Conservation (phyloP, 805 yeast species). For the Metschnikowia shivogae region DNA sequence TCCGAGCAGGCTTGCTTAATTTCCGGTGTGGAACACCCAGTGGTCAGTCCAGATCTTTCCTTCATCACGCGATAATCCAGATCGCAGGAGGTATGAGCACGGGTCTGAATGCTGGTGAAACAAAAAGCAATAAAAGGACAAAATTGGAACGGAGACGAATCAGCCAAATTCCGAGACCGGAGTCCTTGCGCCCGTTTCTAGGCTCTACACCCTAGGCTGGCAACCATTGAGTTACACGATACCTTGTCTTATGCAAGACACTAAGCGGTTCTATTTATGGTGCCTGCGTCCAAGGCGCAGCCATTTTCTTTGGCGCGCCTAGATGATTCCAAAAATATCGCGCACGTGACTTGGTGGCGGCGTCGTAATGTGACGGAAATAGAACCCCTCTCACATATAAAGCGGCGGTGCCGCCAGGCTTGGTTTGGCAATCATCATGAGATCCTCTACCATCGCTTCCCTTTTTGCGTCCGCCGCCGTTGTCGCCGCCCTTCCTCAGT, state of each 20-base stretch:
- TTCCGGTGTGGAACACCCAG: too few relatives aligned
- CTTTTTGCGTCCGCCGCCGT: background rate
- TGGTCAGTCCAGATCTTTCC: background rate
- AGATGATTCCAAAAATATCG: background rate
- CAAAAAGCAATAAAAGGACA: background rate
- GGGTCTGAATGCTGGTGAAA: background rate
- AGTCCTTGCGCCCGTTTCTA: too few relatives aligned
- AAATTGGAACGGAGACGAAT: background rate
- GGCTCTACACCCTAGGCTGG: too few relatives aligned
- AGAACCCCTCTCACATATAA: background rate
- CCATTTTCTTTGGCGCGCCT: background rate
- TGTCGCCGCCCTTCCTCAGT: background rate
- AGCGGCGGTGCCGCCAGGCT: background rate
- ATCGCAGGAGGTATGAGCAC: background rate
- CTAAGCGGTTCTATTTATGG: too few relatives aligned
- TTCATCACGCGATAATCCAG: background rate
- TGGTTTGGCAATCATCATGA: background rate
- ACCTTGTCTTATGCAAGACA: too few relatives aligned
- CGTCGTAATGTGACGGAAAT: background rate
- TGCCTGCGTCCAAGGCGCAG: too few relatives aligned
- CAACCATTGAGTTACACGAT: background rate
- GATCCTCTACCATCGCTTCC: conserved; percentile 2
- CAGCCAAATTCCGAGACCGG: background rate
- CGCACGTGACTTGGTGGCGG: background rate
- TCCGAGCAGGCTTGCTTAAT: background rate